Evolutionary conservation across 2,329 filamentous ascomycete genomes (phyloP), one percentile per base, ranked within the genome.

Genomic region (Pyrenophora graminea): DNA sequence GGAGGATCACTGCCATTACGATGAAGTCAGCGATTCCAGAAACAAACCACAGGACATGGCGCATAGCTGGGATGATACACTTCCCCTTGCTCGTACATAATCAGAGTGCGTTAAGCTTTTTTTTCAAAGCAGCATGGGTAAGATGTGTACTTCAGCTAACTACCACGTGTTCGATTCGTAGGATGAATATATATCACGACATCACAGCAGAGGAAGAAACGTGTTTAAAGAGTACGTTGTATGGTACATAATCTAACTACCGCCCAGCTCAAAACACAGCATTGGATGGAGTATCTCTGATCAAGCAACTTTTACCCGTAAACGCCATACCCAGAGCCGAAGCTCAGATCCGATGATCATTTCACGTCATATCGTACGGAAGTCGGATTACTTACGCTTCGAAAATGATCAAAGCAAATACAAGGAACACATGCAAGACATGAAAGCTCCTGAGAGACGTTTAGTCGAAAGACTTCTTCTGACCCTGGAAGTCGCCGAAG

Each of bases 401-500:
- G 41, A 57, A 30, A 25, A 63, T 62, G 40, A 52, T 58, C 56
- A 56, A 55, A 59, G 40, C 56, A 61, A 21, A 60, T 52, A 60
- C 53, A 55, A 36, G 39, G 56, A 57, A 45, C 39, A 31, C 27
- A 41, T 45, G 33, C 34, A 43, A 23, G 27, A 5, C 19, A 21
- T 21, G 19, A 21, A 41, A 21, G 27, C 45, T 48, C 27, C 21
- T 23, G 25, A 17, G 32, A 55, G 39, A 44, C 43, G 47, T 49
- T 59, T 73, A 73, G 73, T 66, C 63, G 41, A 90, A 90, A 60
- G 85, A 89, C 72, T 85, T 85, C 85, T 92, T 94, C 80, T 85
- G 88, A 76, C 90, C 91, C 76, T 85, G 80, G 80, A 88, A 90
- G 70, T 86, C 82, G 53, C 84, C 80, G 66, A 86, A 83, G 67